phyloP scores from a whole-genome alignment of 352 stramenopile genomes.

The Phytophthora pinifolia region DNA sequence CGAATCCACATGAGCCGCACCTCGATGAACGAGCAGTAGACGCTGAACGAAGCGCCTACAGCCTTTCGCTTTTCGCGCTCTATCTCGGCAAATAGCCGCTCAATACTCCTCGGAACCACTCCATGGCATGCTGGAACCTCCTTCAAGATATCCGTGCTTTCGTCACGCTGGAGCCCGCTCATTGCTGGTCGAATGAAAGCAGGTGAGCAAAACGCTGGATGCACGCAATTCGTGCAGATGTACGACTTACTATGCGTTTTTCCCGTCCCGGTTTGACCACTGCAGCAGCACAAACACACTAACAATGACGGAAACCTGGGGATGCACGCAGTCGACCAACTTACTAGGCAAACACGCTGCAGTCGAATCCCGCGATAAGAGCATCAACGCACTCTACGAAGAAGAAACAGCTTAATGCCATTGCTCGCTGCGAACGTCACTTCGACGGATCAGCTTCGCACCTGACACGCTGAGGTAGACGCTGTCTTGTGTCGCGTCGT shows the following conservation, averaged over 20 bases:
- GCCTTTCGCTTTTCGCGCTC: conserved; percentile 22
- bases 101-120: conserved; percentile 57
- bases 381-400: conserved; percentile 55
- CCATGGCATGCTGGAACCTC: conserved; percentile 37
- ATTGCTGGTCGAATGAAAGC: conserved; percentile 39
- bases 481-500: conserved; percentile 34
- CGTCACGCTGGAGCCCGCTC: conserved; percentile 45
- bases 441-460: conserved; percentile 11
- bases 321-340: conserved; percentile 1
- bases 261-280: conserved; percentile 65
- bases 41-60: conserved; percentile 33
- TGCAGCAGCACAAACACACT: conserved; percentile 21
- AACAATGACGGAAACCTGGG: not conserved
- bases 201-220: not conserved
- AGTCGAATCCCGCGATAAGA: conserved; percentile 66
- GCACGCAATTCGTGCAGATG: not conserved
- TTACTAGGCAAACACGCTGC: conserved; percentile 75
- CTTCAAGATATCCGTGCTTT: conserved; percentile 6
- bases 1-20: conserved; percentile 13
- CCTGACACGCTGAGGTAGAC: conserved; percentile 62
- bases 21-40: conserved; percentile 75
- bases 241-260: conserved; percentile 60
- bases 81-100: conserved; percentile 54
- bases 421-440: not conserved
- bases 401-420: not conserved